Conservation (phyloP, 805 yeast species). For the Starmerella riodocensis region DNA sequence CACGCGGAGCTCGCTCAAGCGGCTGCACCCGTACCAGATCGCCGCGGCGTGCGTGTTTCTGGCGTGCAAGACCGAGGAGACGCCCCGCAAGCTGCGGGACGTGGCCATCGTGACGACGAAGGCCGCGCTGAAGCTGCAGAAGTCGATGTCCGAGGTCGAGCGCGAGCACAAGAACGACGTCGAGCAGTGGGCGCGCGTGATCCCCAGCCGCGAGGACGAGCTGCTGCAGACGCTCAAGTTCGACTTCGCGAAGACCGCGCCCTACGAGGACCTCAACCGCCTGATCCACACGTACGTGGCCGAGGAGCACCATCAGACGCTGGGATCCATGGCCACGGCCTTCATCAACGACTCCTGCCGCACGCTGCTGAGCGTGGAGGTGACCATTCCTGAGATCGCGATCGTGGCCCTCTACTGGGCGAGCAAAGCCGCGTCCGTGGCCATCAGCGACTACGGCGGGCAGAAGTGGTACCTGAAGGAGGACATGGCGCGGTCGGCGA, state of each 20-base stretch:
- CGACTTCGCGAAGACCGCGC: slow-evolving; percentile 35
- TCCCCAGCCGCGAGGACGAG: slow-evolving; percentile 35
- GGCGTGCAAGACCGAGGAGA: slow-evolving; percentile 43
- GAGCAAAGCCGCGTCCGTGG: slow-evolving; percentile 8
- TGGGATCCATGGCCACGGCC: slow-evolving; percentile 14
- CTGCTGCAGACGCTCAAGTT: slow-evolving; percentile 36
- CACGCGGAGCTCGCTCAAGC: slow-evolving; percentile 33
- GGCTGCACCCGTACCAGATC: slow-evolving; percentile 37
- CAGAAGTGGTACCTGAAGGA: slow-evolving; percentile 14
- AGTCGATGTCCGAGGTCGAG: slow-evolving; percentile 27
- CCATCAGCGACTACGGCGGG: slow-evolving; percentile 11
- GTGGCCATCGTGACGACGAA: slow-evolving; percentile 38
- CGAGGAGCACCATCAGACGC: slow-evolving; percentile 6
- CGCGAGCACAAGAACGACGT: slow-evolving; percentile 35
- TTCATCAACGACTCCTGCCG: slow-evolving; percentile 31
- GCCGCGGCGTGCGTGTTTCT: slow-evolving; percentile 40
- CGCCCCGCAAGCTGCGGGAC: slow-evolving; percentile 36
- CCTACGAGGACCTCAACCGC: slow-evolving; percentile 22
- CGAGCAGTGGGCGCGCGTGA: slow-evolving; percentile 39
- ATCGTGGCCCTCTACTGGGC: slow-evolving; percentile 31
- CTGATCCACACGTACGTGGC: slow-evolving; percentile 11
- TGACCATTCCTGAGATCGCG: slow-evolving; percentile 27
- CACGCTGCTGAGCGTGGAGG: slow-evolving; percentile 27
- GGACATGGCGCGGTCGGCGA: slow-evolving; percentile 7
- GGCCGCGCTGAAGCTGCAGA: slow-evolving; percentile 34